These are phyloP conservation scores for Blastobotrys ciferrii DNA, from an alignment of 1,139 yeast genomes.

Conservation along the genomic window DNA sequence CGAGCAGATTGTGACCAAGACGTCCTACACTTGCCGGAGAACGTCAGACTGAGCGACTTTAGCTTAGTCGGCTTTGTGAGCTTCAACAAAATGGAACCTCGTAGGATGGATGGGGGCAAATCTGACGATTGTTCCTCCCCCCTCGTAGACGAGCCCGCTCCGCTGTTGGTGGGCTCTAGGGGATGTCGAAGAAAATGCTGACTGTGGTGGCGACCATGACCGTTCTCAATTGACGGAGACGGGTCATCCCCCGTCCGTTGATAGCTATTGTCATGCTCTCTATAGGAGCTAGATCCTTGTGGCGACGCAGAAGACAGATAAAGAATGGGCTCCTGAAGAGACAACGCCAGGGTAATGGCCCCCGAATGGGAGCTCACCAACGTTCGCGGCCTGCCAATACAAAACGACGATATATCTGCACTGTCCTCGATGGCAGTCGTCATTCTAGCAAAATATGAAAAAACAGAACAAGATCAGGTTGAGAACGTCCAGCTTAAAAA, in stretches of 20 bases:
- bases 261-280: slow-evolving; percentile 23
- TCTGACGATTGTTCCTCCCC: slow-evolving; percentile 35
- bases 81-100: slow-evolving; percentile 76
- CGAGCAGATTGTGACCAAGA: slow-evolving; percentile 61
- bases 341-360: slow-evolving; percentile 33
- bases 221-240: slow-evolving; percentile 1
- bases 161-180: slow-evolving; percentile 1
- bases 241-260: slow-evolving; percentile 4
- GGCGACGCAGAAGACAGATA: slow-evolving; percentile 31
- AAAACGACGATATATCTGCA: slow-evolving; percentile 28
- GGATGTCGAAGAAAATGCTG: background rate
- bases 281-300: slow-evolving; percentile 22
- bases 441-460: background rate
- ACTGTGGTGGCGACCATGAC: background rate
- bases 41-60: slow-evolving; percentile 57
- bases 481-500: background rate
- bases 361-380: slow-evolving; percentile 36
- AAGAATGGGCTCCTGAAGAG: slow-evolving; percentile 36
- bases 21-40: slow-evolving; percentile 70
- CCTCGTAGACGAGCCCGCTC: background rate
- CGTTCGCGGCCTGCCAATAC: slow-evolving; percentile 36
- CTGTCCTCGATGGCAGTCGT: slow-evolving; percentile 1
- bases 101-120: slow-evolving; percentile 67
- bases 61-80: slow-evolving; percentile 70
- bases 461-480: too few species aligned